Percentiles rank a stretch among this genome's conserved stretches.
phyloP scores from a whole-genome alignment of 257 asterid species.

The Lantana camara region DNA sequence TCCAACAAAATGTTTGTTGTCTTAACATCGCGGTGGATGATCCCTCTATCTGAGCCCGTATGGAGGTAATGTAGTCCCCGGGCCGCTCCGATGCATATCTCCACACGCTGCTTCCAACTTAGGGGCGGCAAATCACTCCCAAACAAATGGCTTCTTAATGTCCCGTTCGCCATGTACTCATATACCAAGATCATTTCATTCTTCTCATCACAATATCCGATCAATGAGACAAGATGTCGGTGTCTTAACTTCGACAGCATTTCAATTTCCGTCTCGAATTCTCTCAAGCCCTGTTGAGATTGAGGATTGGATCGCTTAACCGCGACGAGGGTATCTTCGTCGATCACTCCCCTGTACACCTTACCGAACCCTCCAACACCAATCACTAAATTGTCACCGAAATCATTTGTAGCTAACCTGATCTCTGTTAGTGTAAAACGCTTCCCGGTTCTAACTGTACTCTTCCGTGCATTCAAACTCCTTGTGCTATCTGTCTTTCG shows the following conservation, averaged over 20 bases:
- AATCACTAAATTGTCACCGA: slow-evolving; percentile 70
- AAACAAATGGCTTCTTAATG: slow-evolving; percentile 75
- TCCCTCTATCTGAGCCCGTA: slow-evolving; percentile 81
- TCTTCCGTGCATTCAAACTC: slow-evolving; percentile 37
- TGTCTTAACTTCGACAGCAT: slow-evolving; percentile 80
- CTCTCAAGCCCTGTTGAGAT: slow-evolving; percentile 82
- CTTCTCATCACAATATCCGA: slow-evolving; percentile 87
- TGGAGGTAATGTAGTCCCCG: slow-evolving; percentile 88
- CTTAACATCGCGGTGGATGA: slow-evolving; percentile 86
- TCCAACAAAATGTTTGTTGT: slow-evolving; percentile 84
- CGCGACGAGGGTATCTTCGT: slow-evolving; percentile 60
- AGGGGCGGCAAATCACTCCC: slow-evolving; percentile 66
- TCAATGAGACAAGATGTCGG: slow-evolving; percentile 78
- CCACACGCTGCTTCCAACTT: slow-evolving; percentile 80
- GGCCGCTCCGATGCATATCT: slow-evolving; percentile 79
- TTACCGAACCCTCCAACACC: slow-evolving; percentile 95
- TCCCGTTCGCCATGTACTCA: slow-evolving; percentile 89
- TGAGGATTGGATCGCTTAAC: slow-evolving; percentile 83
- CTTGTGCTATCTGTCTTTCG: slow-evolving; percentile 43
- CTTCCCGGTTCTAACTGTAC: slow-evolving; percentile 63
- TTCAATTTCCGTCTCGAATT: slow-evolving; percentile 86
- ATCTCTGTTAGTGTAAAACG: slow-evolving; percentile 72
- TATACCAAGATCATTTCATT: slow-evolving; percentile 88
- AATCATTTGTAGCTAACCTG: slow-evolving; percentile 61
- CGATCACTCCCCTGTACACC: slow-evolving; percentile 76